Evolutionary conservation across 2,329 filamentous ascomycete genomes (phyloP).

Genomic region (Beauveria varroae): DNA sequence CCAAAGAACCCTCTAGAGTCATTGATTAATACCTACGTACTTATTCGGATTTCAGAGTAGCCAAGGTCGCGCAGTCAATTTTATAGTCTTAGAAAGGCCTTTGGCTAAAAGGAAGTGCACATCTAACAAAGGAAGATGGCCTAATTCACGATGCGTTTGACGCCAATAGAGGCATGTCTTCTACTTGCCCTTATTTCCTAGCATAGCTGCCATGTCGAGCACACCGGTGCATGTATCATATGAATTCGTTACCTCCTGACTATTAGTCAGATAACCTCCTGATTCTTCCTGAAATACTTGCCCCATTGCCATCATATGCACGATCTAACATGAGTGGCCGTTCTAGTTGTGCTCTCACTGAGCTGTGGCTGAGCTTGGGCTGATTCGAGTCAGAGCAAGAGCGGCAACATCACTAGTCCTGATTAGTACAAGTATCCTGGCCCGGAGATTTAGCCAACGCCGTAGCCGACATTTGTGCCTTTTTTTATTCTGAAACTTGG

Average conservation of each 20-base stretch:
- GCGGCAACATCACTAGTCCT: background rate
- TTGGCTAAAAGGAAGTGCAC: background rate
- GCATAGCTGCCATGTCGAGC: too few relatives aligned
- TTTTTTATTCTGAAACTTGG: background rate
- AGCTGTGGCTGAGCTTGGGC: too few relatives aligned
- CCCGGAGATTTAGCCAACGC: slow-evolving; percentile 4
- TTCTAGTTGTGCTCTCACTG: too few relatives aligned
- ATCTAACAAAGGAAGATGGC: background rate
- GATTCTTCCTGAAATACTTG: too few relatives aligned
- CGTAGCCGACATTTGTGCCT: background rate
- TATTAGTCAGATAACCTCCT: too few relatives aligned
- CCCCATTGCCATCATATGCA: too few relatives aligned
- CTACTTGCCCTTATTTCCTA: too few relatives aligned
- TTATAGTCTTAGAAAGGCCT: background rate
- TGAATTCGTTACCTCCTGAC: too few relatives aligned
- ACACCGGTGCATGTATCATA: too few relatives aligned
- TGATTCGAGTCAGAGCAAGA: too few relatives aligned
- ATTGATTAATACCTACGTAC: background rate
- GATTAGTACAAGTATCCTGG: background rate
- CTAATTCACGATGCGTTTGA: background rate
- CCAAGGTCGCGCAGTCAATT: background rate
- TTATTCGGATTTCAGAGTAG: background rate
- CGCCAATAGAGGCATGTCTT: background rate
- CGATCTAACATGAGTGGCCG: too few relatives aligned
- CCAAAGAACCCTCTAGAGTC: background rate